Percentiles rank a stretch among this genome's conserved stretches.
phyloP scores from a whole-genome alignment of 1,284 basidiomycete genomes.

The Erythrobasidium hasegawianum region DNA sequence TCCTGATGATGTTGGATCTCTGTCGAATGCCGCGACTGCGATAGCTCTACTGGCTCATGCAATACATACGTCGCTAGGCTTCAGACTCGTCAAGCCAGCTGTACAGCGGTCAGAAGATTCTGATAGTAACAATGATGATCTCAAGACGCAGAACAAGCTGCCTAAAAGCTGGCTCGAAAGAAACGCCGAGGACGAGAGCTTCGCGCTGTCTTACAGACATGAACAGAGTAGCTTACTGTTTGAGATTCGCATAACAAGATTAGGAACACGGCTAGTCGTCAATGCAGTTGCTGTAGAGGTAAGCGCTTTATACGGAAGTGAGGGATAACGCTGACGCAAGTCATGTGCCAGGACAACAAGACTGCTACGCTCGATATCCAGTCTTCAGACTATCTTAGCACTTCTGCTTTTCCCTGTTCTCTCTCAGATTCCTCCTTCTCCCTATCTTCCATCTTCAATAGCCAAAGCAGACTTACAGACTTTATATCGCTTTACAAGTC shows the following conservation, averaged over 20 bases:
- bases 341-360: slow-evolving; percentile 63
- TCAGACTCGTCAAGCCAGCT: slow-evolving; percentile 46
- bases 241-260: slow-evolving; percentile 64
- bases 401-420: slow-evolving; percentile 65
- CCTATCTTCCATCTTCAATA: slow-evolving; percentile 72
- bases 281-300: slow-evolving; percentile 79
- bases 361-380: slow-evolving; percentile 67
- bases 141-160: not conserved
- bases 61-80: slow-evolving; percentile 50
- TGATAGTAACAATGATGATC: not conserved
- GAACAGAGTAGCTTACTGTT: slow-evolving; percentile 78
- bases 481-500: slow-evolving; percentile 66
- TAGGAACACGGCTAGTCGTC: slow-evolving; percentile 66
- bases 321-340: slow-evolving; percentile 4
- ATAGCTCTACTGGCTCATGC: slow-evolving; percentile 51
- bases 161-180: slow-evolving; percentile 5
- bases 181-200: slow-evolving; percentile 45
- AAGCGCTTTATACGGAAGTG: no score
- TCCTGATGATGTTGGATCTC: not conserved
- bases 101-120: slow-evolving; percentile 1
- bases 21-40: slow-evolving; percentile 36
- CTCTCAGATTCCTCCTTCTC: slow-evolving; percentile 53
- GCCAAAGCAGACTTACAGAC: slow-evolving; percentile 70
- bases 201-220: slow-evolving; percentile 57
- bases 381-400: slow-evolving; percentile 70